Evolutionary conservation across 2,329 filamentous ascomycete species (phyloP), one percentile per base, ranked within the genome.

Genomic region (Curvularia eragrostidis): DNA sequence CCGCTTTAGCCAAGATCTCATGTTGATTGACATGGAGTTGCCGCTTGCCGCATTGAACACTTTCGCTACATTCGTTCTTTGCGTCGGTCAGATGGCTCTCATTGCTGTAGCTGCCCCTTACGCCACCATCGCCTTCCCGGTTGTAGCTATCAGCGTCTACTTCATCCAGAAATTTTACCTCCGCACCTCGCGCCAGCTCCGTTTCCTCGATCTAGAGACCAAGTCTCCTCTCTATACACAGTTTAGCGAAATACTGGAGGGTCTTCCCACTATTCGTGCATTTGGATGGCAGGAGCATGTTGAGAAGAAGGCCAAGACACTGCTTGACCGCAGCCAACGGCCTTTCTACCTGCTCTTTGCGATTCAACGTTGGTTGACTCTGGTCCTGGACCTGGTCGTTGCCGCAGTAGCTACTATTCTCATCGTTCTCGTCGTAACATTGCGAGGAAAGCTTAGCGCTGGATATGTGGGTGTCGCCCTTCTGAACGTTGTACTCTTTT

Each of bases 401-500:
- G 77, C 77, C 8, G 77, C 62, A 19, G 67, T 80, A 28, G 78
- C 75, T 4, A 72, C 77, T 1, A 67, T 77, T 10, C 65, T 80
- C 8, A 75, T 77, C 21, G 61, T 68, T 1, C 65, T 78, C 5
- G 73, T 73, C 30, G 75, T 68, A 34, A 67, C 56, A 34, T 58
- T 73, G 49, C 64, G 71, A 44, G 77, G 79, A 3, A 77, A 75
- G 15, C 72, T 83, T 12, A 78, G 78, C 46, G 77, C 80, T 2
- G 83, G 81, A 23, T 81, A 80, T 44, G 78, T 85, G 5, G 84
- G 83, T 56, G 77, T 86, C 7, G 83, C 83, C 0, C 70, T 87
- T 12, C 70, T 84, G 23, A 84, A 84, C 53, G 78, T 85, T 34
- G 80, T 86, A 24, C 72, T 79, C 21, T 84, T 87, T 69, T 84